Percentiles rank a stretch among this genome's conserved stretches.
phyloP scores from a whole-genome alignment of 768 basidiomycete genomes.

The Mycena floridula region DNA sequence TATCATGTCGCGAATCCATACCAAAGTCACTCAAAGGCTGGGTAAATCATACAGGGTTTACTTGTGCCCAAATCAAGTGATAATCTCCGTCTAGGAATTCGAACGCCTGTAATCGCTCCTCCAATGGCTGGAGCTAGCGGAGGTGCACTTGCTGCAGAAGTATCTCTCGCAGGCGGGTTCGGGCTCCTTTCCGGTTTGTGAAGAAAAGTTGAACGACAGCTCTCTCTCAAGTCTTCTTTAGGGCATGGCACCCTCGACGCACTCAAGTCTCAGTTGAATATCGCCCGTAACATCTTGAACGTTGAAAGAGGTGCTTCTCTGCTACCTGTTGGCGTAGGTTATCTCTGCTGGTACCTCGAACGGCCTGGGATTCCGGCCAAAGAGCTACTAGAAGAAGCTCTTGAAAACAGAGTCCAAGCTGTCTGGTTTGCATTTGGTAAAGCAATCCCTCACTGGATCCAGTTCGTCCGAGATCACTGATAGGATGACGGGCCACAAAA shows the following conservation, averaged over 20 bases:
- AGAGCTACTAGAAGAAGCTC: slow-evolving; percentile 39
- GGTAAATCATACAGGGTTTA: no score
- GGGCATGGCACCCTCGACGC: slow-evolving; percentile 41
- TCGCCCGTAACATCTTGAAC: slow-evolving; percentile 42
- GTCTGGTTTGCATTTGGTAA: slow-evolving; percentile 75
- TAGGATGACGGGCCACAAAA: slow-evolving; percentile 32
- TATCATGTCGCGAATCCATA: no score
- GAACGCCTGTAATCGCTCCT: slow-evolving; percentile 54
- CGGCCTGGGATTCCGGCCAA: slow-evolving; percentile 30
- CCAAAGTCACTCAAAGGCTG: no score
- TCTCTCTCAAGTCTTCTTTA: slow-evolving; percentile 12
- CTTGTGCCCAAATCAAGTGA: not conserved
- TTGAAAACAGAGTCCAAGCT: slow-evolving; percentile 52
- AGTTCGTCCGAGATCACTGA: slow-evolving; percentile 54
- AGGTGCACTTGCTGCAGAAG: slow-evolving; percentile 52
- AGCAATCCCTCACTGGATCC: slow-evolving; percentile 53
- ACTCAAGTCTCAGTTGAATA: slow-evolving; percentile 43
- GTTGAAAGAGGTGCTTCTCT: slow-evolving; percentile 24
- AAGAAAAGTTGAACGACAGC: not conserved
- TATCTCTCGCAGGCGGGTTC: slow-evolving; percentile 65
- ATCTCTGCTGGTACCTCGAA: slow-evolving; percentile 68
- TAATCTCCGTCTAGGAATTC: slow-evolving; percentile 32
- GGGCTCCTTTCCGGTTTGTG: slow-evolving; percentile 52
- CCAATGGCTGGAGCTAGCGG: slow-evolving; percentile 72
- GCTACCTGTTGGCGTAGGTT: slow-evolving; percentile 68